Evolutionary conservation across 768 basidiomycete species (phyloP), one percentile per base, ranked within the genome.

Genomic region (Hebeloma cylindrosporum): DNA sequence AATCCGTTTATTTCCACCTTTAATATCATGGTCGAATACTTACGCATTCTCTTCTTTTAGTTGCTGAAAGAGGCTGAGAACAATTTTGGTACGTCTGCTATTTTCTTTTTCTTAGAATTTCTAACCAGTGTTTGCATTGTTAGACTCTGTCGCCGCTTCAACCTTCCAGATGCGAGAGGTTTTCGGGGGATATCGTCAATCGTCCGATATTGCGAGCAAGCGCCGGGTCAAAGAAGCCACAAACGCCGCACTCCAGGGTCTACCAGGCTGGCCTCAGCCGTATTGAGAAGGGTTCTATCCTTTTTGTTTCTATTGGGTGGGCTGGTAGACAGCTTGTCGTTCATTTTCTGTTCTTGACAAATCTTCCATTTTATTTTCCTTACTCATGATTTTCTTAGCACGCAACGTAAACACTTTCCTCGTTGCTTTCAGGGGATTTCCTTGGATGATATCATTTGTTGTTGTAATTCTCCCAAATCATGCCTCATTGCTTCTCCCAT

Each of bases 81-180:
- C 10, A 67, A 80, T 48, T 68, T 67, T 53, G 83, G 83, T 78
- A 54, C 30, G 74, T 63, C 11, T 27, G 1, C 20, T 26, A 20
- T 17, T 17, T 48, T 22, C 11, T 11, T 27, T n/a, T 28, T 43
- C 16, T 43, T 26, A n/a, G 9, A 25, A 16, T 23, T 17, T 21
- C 29, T 31, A 32, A 16, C 18, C 35, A 11, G 28, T 29, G 14
- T 20, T 26, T 11, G 35, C 36, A 10, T 18, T 11, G 29, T 28
- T 40, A 85, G 84, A 83, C 53, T 78, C 80, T 3, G 73, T 87
- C 14, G 75, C 78, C 5, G 88, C 88, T 1, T 83, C 81, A 0
- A 69, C 77, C 1, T 83, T 87, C 63, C 88, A 91, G 65, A 79
- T 91, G 68, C 74, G 78, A 52, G 88, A 91, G 58, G 85, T 87